Conservation (phyloP, 1,139 yeast species). For the Taiozyma onychis region DNA sequence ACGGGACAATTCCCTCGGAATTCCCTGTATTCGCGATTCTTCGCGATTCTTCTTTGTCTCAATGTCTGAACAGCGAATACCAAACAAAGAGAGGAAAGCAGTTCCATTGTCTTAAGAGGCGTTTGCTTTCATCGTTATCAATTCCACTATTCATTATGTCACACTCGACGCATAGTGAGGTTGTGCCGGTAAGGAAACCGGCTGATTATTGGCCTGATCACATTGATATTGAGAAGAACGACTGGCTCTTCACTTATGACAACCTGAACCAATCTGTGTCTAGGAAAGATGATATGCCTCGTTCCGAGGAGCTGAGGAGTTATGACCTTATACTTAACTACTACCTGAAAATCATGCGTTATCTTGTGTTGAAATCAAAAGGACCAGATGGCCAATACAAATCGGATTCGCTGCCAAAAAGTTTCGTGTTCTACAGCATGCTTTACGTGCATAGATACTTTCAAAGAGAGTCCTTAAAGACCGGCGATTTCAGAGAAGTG, state of each 20-base stretch:
- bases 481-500: background rate
- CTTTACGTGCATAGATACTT: slow-evolving; percentile 16
- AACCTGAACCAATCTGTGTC: slow-evolving; percentile 12
- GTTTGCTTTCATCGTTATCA: background rate
- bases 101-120: background rate
- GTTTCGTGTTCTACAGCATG: slow-evolving; percentile 11
- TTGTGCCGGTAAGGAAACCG: background rate
- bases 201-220: slow-evolving; percentile 29
- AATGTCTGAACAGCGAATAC: background rate
- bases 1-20: background rate
- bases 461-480: slow-evolving; percentile 11
- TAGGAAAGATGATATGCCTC: slow-evolving; percentile 3
- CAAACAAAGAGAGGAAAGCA: background rate
- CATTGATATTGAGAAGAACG: slow-evolving; percentile 25
- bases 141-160: background rate
- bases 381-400: background rate
- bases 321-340: background rate
- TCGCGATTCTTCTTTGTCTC: background rate
- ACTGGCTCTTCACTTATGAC: slow-evolving; percentile 17
- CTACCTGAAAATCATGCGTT: background rate
- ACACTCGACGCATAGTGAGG: background rate
- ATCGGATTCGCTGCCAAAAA: background rate
- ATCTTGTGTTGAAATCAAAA: background rate
- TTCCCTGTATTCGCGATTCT: background rate
- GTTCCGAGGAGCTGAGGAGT: slow-evolving; percentile 2